phyloP scores from a whole-genome alignment of 352 stramenopile genomes.

The Phytopythium boreale region DNA sequence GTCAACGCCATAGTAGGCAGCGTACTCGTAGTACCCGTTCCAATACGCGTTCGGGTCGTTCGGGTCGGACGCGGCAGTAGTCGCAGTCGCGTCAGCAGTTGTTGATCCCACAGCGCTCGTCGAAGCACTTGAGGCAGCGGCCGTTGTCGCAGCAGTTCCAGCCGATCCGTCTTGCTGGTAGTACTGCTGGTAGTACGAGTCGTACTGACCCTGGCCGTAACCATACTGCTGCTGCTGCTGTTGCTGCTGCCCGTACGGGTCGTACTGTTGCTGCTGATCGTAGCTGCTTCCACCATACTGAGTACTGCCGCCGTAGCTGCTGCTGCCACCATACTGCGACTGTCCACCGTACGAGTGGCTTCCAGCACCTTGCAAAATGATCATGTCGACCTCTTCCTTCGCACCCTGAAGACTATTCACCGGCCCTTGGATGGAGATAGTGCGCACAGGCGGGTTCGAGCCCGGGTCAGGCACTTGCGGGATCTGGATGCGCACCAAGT shows the following conservation, averaged over 20 bases:
- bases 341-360: slow-evolving; percentile 31
- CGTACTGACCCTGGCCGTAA: slow-evolving; percentile 61
- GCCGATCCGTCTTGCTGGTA: slow-evolving; percentile 44
- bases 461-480: slow-evolving; percentile 81
- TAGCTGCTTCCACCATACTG: slow-evolving; percentile 20
- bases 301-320: slow-evolving; percentile 30
- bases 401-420: slow-evolving; percentile 51
- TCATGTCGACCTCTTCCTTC: slow-evolving; percentile 79
- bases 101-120: slow-evolving; percentile 25
- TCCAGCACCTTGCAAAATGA: slow-evolving; percentile 71
- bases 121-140: slow-evolving; percentile 10
- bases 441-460: slow-evolving; percentile 86
- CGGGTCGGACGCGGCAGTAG: slow-evolving; percentile 57
- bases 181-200: slow-evolving; percentile 78
- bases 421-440: slow-evolving; percentile 76
- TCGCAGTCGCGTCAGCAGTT: slow-evolving; percentile 25
- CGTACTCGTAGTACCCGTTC: slow-evolving; percentile 89
- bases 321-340: slow-evolving; percentile 24
- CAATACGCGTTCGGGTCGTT: slow-evolving; percentile 89
- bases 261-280: slow-evolving; percentile 54
- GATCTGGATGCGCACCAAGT: slow-evolving; percentile 88
- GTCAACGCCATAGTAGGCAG: slow-evolving; percentile 85
- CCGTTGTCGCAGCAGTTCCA: neutral
- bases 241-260: slow-evolving; percentile 28
- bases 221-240: slow-evolving; percentile 35